Conservation (phyloP, 192 early-diverging fungal genomes). For the Diversispora epigaea region DNA sequence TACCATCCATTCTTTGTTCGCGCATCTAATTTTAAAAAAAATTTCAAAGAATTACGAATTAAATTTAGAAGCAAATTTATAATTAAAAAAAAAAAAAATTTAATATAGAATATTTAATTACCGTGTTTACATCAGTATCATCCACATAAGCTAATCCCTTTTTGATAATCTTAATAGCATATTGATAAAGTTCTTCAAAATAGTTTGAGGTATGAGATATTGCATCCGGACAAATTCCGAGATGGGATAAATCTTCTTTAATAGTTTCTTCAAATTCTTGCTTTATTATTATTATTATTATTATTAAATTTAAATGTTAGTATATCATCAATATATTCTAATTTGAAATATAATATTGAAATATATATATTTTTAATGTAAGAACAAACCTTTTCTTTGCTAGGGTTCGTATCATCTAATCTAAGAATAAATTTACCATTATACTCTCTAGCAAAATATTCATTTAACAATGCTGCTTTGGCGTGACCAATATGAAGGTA, state of each 20-base stretch:
- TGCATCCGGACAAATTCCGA: constrained; percentile 78
- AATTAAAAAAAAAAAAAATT: neutral
- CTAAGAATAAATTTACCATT: constrained; percentile 92
- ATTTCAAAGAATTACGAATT: neutral
- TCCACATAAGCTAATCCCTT: constrained; percentile 92
- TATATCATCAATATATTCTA: neutral
- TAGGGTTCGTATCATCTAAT: constrained; percentile 98
- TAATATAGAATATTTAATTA: neutral
- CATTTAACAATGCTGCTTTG: constrained; percentile 97
- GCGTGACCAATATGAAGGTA: constrained; percentile 99
- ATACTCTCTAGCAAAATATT: constrained; percentile 91
- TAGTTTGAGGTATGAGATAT: constrained; percentile 90
- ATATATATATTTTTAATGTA: neutral
- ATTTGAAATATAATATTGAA: neutral
- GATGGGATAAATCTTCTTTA: constrained; percentile 85
- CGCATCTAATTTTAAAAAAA: constrained; percentile 62
- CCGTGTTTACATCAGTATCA: constrained; percentile 75
- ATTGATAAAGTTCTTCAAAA: constrained; percentile 86
- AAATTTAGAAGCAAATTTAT: neutral
- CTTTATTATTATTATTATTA: constrained; percentile 9
- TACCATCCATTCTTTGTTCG: constrained; percentile 76
- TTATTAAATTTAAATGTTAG: constrained; percentile 5
- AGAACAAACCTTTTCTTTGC: constrained; percentile 78
- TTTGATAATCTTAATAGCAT: constrained; percentile 82
- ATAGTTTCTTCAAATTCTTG: constrained; percentile 93